Base-by-base conservation (phyloP, 2,329 filamentous ascomycete genomes). In the Elsinoe australis region DNA sequence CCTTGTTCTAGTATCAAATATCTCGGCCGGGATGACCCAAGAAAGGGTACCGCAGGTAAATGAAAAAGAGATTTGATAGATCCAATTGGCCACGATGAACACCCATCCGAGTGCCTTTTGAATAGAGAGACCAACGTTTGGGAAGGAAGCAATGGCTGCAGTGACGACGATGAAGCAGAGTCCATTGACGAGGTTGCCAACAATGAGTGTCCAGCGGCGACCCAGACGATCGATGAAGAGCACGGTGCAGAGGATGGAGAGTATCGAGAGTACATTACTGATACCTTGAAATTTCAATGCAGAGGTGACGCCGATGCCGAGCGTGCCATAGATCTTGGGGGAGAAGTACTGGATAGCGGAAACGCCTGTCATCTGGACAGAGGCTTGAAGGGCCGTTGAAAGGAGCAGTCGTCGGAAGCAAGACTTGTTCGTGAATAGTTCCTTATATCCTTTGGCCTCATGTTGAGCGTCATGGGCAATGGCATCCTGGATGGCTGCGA, bases 1-100 rank as follows among this genome's bases (percentile, higher is more conserved):
- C 34, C 84, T 75, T 0, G 83, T 88, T 53, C 80, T 77, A 2
- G 82, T 87, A 64, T 88, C 83, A 65, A 88, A 88, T 26, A 86
- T 82, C 61, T 87, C 82, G 42, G 83, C 80, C 0, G 77, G 78
- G 52, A 81, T 79, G 55, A 42, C 28, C 38, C 74, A 78, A 17
- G 75, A 72, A 2, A 87, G 65, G 0, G 83, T 82, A 17, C 83
- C 83, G 51, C 80, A 85, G 2, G 81, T 83, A 29, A 75, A 74
- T 4, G 75, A 81, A 71, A 87, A 88, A 33, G 74, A 82, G 68
- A 87, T 83, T 66, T 89, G 87, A 71, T 86, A 88, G 1, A 85
- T 62, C 85, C 84, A 88, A 1, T 84, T 89, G 57, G 77, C 72
- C 57, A 79, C 74, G 52, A 88, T 89, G 64, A 89, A 89, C 21